phyloP scores from a whole-genome alignment of 371 early-diverging fungal genomes.

The Neoconidiobolus thromboides region DNA sequence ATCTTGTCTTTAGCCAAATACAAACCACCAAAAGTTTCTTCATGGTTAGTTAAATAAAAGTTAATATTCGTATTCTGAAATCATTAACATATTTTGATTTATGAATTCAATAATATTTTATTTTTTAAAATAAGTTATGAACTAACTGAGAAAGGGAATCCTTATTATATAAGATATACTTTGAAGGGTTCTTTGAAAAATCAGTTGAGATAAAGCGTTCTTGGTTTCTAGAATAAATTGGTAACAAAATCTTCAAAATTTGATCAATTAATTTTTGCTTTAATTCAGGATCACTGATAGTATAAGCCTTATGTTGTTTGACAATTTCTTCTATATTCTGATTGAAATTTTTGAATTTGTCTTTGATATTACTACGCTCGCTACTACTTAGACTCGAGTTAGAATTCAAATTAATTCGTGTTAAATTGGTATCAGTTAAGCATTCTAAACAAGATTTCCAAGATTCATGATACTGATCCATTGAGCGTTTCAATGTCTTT shows the following conservation, averaged over 20 bases:
- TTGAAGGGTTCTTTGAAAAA: slow-evolving; percentile 58
- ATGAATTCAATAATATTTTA: too few relatives aligned
- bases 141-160: neutral
- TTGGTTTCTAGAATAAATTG: slow-evolving; percentile 57
- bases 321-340: slow-evolving; percentile 58
- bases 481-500: slow-evolving; percentile 30
- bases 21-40: neutral
- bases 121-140: too few relatives aligned
- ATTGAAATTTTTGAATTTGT: slow-evolving; percentile 69
- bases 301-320: slow-evolving; percentile 48
- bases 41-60: neutral
- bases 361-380: slow-evolving; percentile 54
- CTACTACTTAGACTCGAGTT: slow-evolving; percentile 26
- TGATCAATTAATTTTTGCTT: slow-evolving; percentile 48
- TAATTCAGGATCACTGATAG: slow-evolving; percentile 65
- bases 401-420: slow-evolving; percentile 11
- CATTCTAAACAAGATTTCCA: slow-evolving; percentile 55
- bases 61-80: too few relatives aligned
- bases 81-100: too few relatives aligned
- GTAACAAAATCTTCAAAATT: slow-evolving; percentile 47
- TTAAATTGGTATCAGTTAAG: slow-evolving; percentile 52
- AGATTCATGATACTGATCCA: slow-evolving; percentile 41
- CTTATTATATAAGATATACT: slow-evolving; percentile 64
- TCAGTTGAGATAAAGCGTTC: slow-evolving; percentile 42
- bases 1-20: neutral